phyloP scores from a whole-genome alignment of 805 yeast species.

The Pichia cabralensis region DNA sequence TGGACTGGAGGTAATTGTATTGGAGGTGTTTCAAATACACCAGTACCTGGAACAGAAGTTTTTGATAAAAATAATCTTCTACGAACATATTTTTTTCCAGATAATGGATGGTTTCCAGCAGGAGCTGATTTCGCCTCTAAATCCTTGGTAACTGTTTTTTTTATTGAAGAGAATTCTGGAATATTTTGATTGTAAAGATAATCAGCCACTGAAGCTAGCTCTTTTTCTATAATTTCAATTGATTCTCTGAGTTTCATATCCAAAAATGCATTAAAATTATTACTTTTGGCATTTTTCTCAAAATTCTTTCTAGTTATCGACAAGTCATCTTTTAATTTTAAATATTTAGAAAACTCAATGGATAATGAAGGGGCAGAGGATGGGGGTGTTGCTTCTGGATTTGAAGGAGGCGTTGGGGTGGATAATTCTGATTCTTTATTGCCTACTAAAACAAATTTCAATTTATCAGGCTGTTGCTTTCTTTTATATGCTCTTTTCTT shows the following conservation, averaged over 20 bases:
- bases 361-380: too few species aligned
- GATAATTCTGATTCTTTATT: too few species aligned
- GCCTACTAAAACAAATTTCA: conserved; percentile 6
- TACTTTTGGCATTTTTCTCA: conserved; percentile 6
- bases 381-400: too few species aligned
- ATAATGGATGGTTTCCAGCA: not conserved
- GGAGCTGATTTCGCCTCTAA: not conserved
- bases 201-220: not conserved
- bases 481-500: conserved; percentile 5
- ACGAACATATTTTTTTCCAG: conserved; percentile 4
- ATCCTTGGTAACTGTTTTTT: not conserved
- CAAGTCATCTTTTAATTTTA: conserved; percentile 1
- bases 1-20: conserved; percentile 3
- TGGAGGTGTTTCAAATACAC: conserved; percentile 10
- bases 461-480: conserved; percentile 1
- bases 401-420: too few species aligned
- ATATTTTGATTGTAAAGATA: too few species aligned
- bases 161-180: not conserved
- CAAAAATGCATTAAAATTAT: conserved; percentile 6
- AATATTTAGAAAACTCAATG: too few species aligned
- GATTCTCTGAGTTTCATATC: conserved; percentile 8
- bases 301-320: not conserved
- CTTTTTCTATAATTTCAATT: conserved; percentile 5
- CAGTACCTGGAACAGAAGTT: conserved; percentile 9
- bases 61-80: conserved; percentile 7